These are phyloP conservation scores for Pythium aristosporum DNA, from an alignment of 352 stramenopile species.

Conservation along the genomic window DNA sequence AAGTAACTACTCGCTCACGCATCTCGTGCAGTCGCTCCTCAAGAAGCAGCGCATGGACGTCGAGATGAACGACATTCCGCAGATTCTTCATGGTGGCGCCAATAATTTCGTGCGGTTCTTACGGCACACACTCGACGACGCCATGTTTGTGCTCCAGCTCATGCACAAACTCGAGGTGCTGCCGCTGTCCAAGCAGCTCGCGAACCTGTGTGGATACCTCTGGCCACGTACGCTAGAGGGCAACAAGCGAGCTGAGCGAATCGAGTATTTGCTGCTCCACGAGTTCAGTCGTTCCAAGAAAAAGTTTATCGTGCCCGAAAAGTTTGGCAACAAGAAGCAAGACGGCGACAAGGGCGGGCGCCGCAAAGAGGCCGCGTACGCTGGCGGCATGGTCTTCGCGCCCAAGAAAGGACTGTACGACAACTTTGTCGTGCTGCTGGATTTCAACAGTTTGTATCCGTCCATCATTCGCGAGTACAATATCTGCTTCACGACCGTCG, in stretches of 20 bases:
- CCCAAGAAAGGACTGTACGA: conserved; percentile 99
- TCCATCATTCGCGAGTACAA: conserved; percentile 99
- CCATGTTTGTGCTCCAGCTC: conserved; percentile 95
- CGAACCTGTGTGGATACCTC: conserved; percentile 97
- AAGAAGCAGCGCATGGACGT: conserved; percentile 88
- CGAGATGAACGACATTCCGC: conserved; percentile 94
- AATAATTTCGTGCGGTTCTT: conserved; percentile 93
- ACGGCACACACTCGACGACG: conserved; percentile 94
- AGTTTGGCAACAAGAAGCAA: conserved; percentile 73
- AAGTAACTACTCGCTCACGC: conserved; percentile 97
- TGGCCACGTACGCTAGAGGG: conserved; percentile 96
- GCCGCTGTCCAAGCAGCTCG: conserved; percentile 98
- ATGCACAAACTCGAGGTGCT: conserved; percentile 98
- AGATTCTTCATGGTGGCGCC: conserved; percentile 86
- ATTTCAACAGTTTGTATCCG: conserved; percentile 99
- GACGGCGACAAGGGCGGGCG: conserved; percentile 57
- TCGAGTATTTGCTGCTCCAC: conserved; percentile 99
- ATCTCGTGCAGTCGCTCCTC: conserved; percentile 93
- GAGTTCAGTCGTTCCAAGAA: conserved; percentile 94
- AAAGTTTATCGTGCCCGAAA: conserved; percentile 99
- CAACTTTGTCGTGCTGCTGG: conserved; percentile 99
- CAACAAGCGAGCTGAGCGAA: conserved; percentile 97
- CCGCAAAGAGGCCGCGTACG: conserved; percentile 93
- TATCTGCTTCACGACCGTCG: conserved; percentile 99
- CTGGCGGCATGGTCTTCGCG: conserved; percentile 98